Base-by-base conservation (phyloP, 2,329 filamentous ascomycete genomes). In the Apiospora marii region DNA sequence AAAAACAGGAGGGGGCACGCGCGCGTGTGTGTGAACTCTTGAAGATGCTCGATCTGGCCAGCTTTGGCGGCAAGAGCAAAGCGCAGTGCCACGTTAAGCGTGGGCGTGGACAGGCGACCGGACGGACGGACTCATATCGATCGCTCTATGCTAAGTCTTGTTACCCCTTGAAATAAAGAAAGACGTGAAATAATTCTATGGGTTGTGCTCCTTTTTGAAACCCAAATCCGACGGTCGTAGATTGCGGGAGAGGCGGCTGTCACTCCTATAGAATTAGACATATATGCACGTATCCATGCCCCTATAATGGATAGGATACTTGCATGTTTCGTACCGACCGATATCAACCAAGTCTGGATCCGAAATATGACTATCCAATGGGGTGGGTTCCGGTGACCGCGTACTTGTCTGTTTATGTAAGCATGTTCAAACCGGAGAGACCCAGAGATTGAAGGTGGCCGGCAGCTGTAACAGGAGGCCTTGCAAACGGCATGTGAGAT, bases 121-220 rank as follows among this genome's bases (percentile, higher is more conserved):
- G 37, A 41, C 37, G 37, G 58, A 30, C 34, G 34, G 30, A 41
- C 58, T 41, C 58, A 22, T 64, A n/a, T 14, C 58, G 34, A 64
- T 64, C 58, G 58, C 58, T 64, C 58, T 64, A 41, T 13, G 58
- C 34, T 64, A 64, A 34, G 34, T 64, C 58, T 64, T 64, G 22
- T 64, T 41, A 49, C 16, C 22, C 19, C 58, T 41, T 64, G 58
- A 41, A 64, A 64, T 64, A 64, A 51, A 51, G 49, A 64, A 64
- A 64, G 19, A 24, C 34, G 19, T 24, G 19, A 41, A 64, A 64
- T 24, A 14, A 34, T 61, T 61, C 22, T 61, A 19, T 19, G 12
- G 41, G 7, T 30, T 4, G 4, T 34, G 10, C 3, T 13, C 19
- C 12, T 16, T 10, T 34, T 27, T 30, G 2, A 30, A 30, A 12